Base-by-base conservation (phyloP, 306 rosid species). In the Arachis stenosperma region DNA sequence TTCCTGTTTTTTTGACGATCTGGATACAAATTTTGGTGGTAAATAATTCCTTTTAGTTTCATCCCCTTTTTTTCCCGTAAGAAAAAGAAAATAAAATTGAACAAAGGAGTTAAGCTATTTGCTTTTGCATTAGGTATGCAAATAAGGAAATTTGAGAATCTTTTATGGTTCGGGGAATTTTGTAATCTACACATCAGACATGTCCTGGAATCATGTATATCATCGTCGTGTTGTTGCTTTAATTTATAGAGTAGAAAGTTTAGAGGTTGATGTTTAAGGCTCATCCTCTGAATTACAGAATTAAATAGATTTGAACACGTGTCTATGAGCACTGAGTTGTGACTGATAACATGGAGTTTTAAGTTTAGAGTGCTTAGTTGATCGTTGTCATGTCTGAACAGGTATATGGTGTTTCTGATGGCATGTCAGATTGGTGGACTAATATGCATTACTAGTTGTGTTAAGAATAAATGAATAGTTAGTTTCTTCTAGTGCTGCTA, bases 1-100 rank as follows among this genome's bases (percentile, higher is more conserved):
- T 46, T 22, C 59, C 37, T 6, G 47, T 80, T 83, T 64, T 54
- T 71, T 64, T 81, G 69, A 33, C 43, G 75, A 81, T 71, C 71
- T 71, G 14, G 52, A 61, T 80, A 30, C 48, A 68, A 76, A 54
- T 68, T 61, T 66, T 36, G 50, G 61, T 75, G 70, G 68, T 67
- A 15, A 68, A 81, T 63, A 65, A 65, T 70, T 79, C 30, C 10
- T 46, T 52, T 61, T 27, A 40, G 10, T 65, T 52, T 75, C 57
- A 33, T 15, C 51, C 40, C 60, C 41, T 79, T 47, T 61, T 47
- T 61, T 42, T 42, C 27, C 27, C 7, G 7, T 42, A 42, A 40
- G 8, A 42, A 42, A 42, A 42, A 42, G 8, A 42, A 33, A 33
- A 33, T 2, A 4, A 48, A 48, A 43, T 62, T 67, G 59, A 69